A percentile compares a stretch with the other conserved stretches of the same genome.
Evolutionary conservation across 164 flowering plant genomes (phyloP).

Genomic region (Vitis labrusca): DNA sequence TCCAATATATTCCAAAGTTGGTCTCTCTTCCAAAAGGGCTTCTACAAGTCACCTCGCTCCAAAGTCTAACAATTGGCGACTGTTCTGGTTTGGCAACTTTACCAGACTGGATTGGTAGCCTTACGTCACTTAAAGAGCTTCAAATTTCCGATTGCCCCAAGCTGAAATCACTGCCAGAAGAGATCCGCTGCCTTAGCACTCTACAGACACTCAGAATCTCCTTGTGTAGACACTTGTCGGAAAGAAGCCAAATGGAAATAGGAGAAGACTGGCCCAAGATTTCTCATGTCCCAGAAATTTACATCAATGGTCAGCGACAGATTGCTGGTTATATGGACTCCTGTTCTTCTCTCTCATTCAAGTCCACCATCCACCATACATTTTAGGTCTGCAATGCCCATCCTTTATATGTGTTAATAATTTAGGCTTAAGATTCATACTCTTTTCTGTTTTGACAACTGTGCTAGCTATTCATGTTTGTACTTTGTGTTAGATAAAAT

Average conservation of each 20-base stretch:
- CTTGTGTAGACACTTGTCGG: background rate
- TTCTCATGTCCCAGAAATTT: conserved; percentile 3
- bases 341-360: no score
- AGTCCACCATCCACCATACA: no score
- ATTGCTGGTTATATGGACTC: no score
- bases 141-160: conserved; percentile 14
- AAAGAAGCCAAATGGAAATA: background rate
- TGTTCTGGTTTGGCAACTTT: conserved; percentile 13
- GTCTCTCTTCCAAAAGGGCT: background rate
- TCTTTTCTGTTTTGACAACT: no score
- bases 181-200: background rate
- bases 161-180: conserved; percentile 10
- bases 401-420: no score
- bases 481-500: no score
- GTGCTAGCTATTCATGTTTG: no score
- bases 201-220: background rate
- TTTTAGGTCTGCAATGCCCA: no score
- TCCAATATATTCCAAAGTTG: background rate
- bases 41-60: background rate
- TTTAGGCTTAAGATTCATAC: no score
- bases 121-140: conserved; percentile 13
- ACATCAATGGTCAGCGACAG: no score
- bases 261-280: conserved; percentile 9
- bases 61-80: background rate
- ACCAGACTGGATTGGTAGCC: conserved; percentile 20